Percentiles rank a stretch among this genome's conserved stretches.
phyloP scores from a whole-genome alignment of 1,139 yeast genomes.

The Zhuliangozyma blackwelliae region DNA sequence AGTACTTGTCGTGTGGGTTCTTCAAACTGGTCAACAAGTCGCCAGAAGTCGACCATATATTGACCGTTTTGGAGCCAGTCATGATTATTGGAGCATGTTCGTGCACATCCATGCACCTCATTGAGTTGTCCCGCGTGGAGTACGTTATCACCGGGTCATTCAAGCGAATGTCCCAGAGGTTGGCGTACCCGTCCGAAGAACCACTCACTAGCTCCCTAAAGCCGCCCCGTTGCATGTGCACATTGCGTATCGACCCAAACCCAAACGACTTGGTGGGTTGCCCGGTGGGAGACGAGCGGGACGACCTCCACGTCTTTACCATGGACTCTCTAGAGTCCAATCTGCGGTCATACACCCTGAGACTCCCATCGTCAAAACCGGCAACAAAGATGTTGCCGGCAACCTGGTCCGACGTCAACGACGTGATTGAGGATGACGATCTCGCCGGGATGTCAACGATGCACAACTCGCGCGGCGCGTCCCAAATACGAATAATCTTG shows the following conservation, averaged over 20 bases:
- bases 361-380: slow-evolving; percentile 91
- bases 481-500: slow-evolving; percentile 89
- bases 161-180: slow-evolving; percentile 84
- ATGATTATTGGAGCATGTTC: slow-evolving; percentile 95
- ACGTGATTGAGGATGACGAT: slow-evolving; percentile 82
- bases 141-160: slow-evolving; percentile 68
- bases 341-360: slow-evolving; percentile 88
- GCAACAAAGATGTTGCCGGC: slow-evolving; percentile 90
- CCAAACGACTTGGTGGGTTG: slow-evolving; percentile 8
- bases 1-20: slow-evolving; percentile 46
- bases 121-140: slow-evolving; percentile 52
- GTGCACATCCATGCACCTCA: slow-evolving; percentile 78
- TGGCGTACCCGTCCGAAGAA: slow-evolving; percentile 75
- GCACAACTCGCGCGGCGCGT: slow-evolving; percentile 90
- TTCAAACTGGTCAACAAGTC: slow-evolving; percentile 61
- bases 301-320: slow-evolving; percentile 71
- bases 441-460: slow-evolving; percentile 86
- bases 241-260: slow-evolving; percentile 62
- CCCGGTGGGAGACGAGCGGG: slow-evolving; percentile 15
- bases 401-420: slow-evolving; percentile 91
- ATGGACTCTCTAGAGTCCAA: slow-evolving; percentile 80
- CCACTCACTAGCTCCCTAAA: slow-evolving; percentile 85
- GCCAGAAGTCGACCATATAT: slow-evolving; percentile 85
- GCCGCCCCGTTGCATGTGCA: slow-evolving; percentile 97
- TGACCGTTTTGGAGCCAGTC: slow-evolving; percentile 78